Evolutionary conservation across 257 asterid species (phyloP).

Genomic region (Salvia miltiorrhiza): DNA sequence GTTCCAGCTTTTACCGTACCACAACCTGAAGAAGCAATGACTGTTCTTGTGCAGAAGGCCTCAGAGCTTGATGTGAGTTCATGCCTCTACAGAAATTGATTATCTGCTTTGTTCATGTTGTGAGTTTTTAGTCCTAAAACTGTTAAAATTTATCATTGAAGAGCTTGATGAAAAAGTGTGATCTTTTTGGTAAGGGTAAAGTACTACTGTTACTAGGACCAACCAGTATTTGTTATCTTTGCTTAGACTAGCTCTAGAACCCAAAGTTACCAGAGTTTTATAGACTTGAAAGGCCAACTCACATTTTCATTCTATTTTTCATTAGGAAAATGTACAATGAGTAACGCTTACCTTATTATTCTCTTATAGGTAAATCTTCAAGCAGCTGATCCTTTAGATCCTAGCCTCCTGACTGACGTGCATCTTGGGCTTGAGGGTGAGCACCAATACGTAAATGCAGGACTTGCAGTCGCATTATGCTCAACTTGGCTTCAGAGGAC

Average conservation of each 20-base stretch:
- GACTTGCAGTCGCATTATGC: conserved; percentile 89
- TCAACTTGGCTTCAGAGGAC: conserved; percentile 93
- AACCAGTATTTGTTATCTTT: not conserved
- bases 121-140: not conserved
- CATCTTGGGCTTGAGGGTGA: conserved; percentile 96
- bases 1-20: conserved; percentile 66
- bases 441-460: conserved; percentile 93
- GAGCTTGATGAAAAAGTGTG: conserved; percentile 1
- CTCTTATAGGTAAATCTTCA: conserved; percentile 72
- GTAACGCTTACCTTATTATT: conserved; percentile 24
- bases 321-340: not conserved
- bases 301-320: not conserved
- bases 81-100: not conserved
- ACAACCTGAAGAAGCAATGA: conserved; percentile 77
- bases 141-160: not conserved
- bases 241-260: conserved; percentile 6
- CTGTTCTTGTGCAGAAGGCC: conserved; percentile 59
- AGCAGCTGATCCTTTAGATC: conserved; percentile 75
- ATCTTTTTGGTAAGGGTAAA: conserved; percentile 12
- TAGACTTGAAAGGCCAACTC: not conserved
- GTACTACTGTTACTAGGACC: not conserved
- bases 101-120: conserved; percentile 5
- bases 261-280: not conserved
- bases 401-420: conserved; percentile 53
- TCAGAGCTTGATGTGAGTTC: conserved; percentile 51